Base-by-base conservation (phyloP, 2,329 filamentous ascomycete species). In the Lasiodiplodia theobromae region DNA sequence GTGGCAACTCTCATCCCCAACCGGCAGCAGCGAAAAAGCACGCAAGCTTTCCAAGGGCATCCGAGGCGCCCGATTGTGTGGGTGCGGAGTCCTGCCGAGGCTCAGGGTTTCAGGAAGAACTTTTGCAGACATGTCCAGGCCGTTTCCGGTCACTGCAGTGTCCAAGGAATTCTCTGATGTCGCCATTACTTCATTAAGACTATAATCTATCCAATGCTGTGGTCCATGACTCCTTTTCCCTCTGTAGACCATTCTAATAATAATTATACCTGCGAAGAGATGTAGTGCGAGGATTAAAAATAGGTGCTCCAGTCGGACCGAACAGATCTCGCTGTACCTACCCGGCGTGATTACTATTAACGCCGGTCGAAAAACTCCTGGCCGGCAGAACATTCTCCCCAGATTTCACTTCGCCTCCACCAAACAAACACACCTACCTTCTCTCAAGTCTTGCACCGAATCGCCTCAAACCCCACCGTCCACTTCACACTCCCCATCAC, bases 401-500 rank as follows among this genome's bases (percentile, higher is more conserved):
- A 10, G 31, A 7, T 34, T 44, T 6, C 40, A n/a, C 4, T 16
- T 18, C 6, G n/a, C n/a, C n/a, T n/a, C n/a, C n/a, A n/a, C n/a
- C n/a, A n/a, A n/a, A n/a, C n/a, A n/a, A n/a, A n/a, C n/a, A n/a
- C n/a, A n/a, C n/a, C n/a, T n/a, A n/a, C n/a, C n/a, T n/a, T 8
- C 38, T 28, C 40, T 64, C 47, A 68, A 63, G 37, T 52, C 52
- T 14, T 34, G 54, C 69, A 70, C 18, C 37, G 28, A n/a, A 56
- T 18, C 12, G 25, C 25, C 7, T 37, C 38, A 23, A 69, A 69
- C 5, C 70, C 70, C 4, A 69, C 31, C 5, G 63, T 66, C 93
- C 92, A 96, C 69, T 86, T 81, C 74, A 95, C 79, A 69, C 89
- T 89, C 0, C 93, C 93, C 89, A 94, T 92, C 25, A 94, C 86